Conservation (phyloP, 257 asterid species). For the Vinca minor region DNA sequence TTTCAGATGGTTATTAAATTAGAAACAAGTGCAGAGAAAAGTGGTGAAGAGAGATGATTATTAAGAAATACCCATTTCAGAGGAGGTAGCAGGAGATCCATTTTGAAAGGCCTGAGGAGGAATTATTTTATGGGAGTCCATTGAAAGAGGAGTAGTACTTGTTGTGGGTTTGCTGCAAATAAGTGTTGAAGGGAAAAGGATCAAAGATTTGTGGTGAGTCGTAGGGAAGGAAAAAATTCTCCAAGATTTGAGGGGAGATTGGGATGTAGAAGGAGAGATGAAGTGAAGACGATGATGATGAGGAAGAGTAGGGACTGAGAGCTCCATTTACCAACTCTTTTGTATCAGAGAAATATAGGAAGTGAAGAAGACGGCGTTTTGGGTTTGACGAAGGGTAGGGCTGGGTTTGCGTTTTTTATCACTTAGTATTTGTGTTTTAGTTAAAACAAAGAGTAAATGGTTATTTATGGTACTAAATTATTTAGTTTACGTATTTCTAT, state of each 20-base stretch:
- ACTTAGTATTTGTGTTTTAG: no score
- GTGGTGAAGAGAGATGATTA: background rate
- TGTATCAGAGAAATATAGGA: background rate
- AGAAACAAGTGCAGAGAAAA: background rate
- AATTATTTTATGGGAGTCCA: slow-evolving; percentile 25
- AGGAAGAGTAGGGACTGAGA: slow-evolving; percentile 31
- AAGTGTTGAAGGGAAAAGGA: slow-evolving; percentile 15
- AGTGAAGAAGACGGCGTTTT: background rate
- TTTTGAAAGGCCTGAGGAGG: slow-evolving; percentile 39
- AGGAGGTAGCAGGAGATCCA: slow-evolving; percentile 36
- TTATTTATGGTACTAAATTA: no score
- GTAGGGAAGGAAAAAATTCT: slow-evolving; percentile 12
- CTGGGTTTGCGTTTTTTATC: no score
- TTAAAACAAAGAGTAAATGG: no score
- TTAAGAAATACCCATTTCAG: slow-evolving; percentile 34
- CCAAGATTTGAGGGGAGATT: slow-evolving; percentile 17
- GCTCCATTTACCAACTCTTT: slow-evolving; percentile 36
- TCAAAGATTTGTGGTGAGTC: slow-evolving; percentile 27
- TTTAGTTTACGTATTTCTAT: no score
- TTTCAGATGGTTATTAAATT: background rate
- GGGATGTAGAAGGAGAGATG: slow-evolving; percentile 20
- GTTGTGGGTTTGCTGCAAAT: slow-evolving; percentile 9
- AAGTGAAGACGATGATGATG: slow-evolving; percentile 12
- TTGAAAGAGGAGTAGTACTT: slow-evolving; percentile 17
- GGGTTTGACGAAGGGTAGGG: no score